Evolutionary conservation across 1,139 yeast genomes (phyloP), one percentile per base, ranked within the genome.

Genomic region (Arxiozyma slooffiae): DNA sequence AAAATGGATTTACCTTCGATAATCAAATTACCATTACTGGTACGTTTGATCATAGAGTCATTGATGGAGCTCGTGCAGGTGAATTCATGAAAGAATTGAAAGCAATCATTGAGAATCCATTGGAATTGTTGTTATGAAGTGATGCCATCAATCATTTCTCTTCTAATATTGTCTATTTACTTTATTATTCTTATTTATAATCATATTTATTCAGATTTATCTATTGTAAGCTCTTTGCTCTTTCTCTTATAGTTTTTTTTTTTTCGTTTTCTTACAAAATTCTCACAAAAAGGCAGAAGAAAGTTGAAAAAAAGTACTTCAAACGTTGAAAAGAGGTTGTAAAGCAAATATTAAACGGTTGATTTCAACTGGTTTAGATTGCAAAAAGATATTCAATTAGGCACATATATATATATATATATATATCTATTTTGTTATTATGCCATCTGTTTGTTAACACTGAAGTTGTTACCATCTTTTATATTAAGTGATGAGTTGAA

Each of bases 1-100:
- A 88, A 69, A 81, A 83, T 63, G 98, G 98, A 38, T 84, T 92
- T 69, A 79, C 88, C 52, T 90, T 92, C 67, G 97, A 89, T 64
- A 95, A 87, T 66, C 85, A 85, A 67, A 85, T 92, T 67, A 85
- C 82, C 63, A 80, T 90, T 68, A 90, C 97, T 54, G 97, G 96
- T 73, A 87, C 97, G 52, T 92, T 92, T 67, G 99, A 92, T 74
- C 99, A 92, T 77, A 86, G 97, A 77, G 85, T 85, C 54, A 82
- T 90, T 57, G 99, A 92, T 68, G 99, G 99, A 66, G 97, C 97
- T 52, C 82, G 85, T 63, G 98, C 96, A 64, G 98, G 95, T 70
- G 97, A 92, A 66, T 94, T 81, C 80, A 87, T 92, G 77, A 87
- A 81, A 73, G 96, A 89, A 61, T 79, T 92, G 73, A 92, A 92